Conservation (phyloP, 805 yeast genomes). For the Pichia nanzhaoensis region DNA sequence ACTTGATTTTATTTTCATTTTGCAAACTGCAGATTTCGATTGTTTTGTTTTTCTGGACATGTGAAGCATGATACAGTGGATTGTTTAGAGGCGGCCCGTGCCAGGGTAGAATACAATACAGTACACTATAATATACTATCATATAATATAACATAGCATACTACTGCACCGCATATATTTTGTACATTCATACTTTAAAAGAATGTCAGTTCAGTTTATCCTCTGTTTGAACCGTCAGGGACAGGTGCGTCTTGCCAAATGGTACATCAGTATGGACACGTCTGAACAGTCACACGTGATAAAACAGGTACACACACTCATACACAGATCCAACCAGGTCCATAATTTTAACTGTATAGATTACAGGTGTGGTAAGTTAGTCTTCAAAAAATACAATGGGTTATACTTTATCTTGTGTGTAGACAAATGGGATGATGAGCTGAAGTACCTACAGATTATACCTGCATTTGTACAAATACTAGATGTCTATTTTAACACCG, state of each 20-base stretch:
- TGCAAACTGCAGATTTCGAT: no score
- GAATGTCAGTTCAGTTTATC: constrained; percentile 45
- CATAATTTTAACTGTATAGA: no score
- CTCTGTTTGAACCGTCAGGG: constrained; percentile 90
- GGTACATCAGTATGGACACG: constrained; percentile 43
- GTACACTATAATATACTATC: no score
- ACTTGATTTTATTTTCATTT: no score
- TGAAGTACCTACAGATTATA: constrained; percentile 73
- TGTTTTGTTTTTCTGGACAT: no score
- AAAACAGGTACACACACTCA: constrained; percentile 45
- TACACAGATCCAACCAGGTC: background rate
- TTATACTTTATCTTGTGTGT: constrained; percentile 80
- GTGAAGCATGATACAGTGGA: no score
- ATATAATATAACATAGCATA: no score
- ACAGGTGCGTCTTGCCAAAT: constrained; percentile 77
- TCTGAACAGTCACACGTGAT: constrained; percentile 42
- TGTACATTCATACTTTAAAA: no score
- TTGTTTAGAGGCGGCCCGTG: no score
- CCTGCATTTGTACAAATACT: constrained; percentile 85
- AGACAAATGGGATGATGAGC: constrained; percentile 43
- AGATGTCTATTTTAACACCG: constrained; percentile 81
- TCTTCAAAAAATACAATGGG: constrained; percentile 89
- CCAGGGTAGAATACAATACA: no score
- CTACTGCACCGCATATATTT: no score
- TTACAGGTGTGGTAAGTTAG: constrained; percentile 43